These are phyloP conservation scores for Lolium multiflorum DNA, from an alignment of 176 grass and related monocot genomes.

Conservation along the genomic window DNA sequence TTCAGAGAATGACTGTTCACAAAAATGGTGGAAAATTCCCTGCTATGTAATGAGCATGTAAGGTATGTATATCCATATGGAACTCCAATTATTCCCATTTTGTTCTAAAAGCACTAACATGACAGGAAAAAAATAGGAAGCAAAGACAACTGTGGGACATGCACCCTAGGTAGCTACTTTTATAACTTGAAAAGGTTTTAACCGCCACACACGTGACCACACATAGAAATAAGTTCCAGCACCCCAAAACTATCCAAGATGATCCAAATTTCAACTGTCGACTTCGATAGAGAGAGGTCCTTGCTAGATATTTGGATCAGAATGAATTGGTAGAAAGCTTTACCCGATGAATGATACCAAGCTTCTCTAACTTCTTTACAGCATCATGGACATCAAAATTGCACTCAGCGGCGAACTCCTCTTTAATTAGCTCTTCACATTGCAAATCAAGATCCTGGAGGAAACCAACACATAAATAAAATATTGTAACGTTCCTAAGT, in stretches of 20 bases:
- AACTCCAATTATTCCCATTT: not conserved
- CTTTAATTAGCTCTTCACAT: conserved; percentile 85
- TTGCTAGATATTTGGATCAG: conserved; percentile 9
- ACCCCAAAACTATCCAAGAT: not conserved
- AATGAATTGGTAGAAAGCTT: conserved; percentile 31
- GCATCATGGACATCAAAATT: conserved; percentile 92
- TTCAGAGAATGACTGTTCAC: not conserved
- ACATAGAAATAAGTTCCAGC: conserved; percentile 1
- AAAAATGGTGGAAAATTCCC: not conserved
- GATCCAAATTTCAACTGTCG: not conserved
- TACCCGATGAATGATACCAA: conserved; percentile 83
- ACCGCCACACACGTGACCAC: not conserved
- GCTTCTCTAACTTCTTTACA: conserved; percentile 85
- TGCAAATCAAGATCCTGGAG: conserved; percentile 76
- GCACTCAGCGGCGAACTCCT: conserved; percentile 70
- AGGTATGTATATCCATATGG: not conserved
- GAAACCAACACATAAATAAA: conserved; percentile 11
- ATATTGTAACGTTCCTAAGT: conserved; percentile 16
- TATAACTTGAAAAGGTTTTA: conserved; percentile 2
- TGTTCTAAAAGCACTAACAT: conserved; percentile 1
- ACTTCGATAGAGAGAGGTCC: not conserved
- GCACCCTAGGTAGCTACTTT: not conserved
- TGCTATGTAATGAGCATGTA: not conserved
- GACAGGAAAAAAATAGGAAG: not conserved
- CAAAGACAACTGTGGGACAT: conserved; percentile 6